phyloP scores from a whole-genome alignment of 176 grass and related monocot genomes.

The Aegilops speltoides region DNA sequence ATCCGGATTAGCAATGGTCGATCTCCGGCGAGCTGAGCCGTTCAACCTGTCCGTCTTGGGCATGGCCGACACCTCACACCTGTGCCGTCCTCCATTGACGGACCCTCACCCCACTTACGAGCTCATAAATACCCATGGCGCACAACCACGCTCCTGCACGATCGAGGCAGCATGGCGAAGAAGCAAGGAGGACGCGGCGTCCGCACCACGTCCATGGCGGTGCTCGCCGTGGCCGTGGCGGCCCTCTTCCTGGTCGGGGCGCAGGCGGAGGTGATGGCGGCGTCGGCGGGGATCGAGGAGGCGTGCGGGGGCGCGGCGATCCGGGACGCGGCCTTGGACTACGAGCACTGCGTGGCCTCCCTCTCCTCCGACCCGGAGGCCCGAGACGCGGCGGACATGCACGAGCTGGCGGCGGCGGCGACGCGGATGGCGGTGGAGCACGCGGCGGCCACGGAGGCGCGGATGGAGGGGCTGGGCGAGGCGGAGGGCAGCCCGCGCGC shows the following conservation, averaged over 20 bases:
- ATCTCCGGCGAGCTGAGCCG: background rate
- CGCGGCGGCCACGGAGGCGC: slow-evolving; percentile 38
- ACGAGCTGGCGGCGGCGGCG: slow-evolving; percentile 31
- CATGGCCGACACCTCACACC: slow-evolving; percentile 21
- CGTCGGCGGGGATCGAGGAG: slow-evolving; percentile 23
- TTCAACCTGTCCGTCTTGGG: background rate
- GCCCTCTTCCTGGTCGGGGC: background rate
- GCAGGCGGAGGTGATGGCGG: background rate
- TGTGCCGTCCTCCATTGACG: background rate
- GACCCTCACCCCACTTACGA: background rate
- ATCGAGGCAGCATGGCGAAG: background rate
- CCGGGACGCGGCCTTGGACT: background rate
- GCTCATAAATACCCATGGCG: background rate
- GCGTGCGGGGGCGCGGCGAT: slow-evolving; percentile 31
- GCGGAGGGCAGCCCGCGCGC: slow-evolving; percentile 27
- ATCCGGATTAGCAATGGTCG: background rate
- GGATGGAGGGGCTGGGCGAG: slow-evolving; percentile 38
- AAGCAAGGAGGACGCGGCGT: background rate
- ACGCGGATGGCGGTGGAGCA: slow-evolving; percentile 39
- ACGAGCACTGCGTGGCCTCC: slow-evolving; percentile 41
- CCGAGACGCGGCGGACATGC: slow-evolving; percentile 22
- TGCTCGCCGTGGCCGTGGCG: background rate
- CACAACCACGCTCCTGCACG: background rate
- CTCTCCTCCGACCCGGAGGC: slow-evolving; percentile 20
- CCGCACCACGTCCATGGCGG: background rate